These are phyloP conservation scores for Talaromyces stipitatus DNA, from an alignment of 495 filamentous ascomycete species.

Conservation along the genomic window DNA sequence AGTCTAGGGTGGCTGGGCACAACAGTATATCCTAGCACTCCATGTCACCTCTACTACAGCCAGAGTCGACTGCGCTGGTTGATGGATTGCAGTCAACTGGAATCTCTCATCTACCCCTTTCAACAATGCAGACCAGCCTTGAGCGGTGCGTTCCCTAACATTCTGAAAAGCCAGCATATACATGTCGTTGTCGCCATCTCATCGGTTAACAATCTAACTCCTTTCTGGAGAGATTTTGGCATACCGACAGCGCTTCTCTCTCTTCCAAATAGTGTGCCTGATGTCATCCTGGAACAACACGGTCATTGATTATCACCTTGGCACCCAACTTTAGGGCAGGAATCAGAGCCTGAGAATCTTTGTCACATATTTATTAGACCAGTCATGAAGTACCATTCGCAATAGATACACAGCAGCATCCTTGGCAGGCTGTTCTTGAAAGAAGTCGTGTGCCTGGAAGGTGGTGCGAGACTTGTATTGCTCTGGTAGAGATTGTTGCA, in stretches of 20 bases:
- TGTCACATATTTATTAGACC: constrained; percentile 47
- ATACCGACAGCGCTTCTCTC: constrained; percentile 11
- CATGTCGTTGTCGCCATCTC: constrained; percentile 24
- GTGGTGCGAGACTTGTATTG: constrained; percentile 32
- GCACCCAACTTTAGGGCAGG: constrained; percentile 49
- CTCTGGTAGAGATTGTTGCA: constrained; percentile 24
- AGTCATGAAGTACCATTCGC: constrained; percentile 52
- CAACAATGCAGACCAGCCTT: constrained; percentile 24
- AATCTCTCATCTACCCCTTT: constrained; percentile 19
- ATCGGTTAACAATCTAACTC: neutral
- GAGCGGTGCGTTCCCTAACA: constrained; percentile 21
- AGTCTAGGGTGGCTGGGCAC: no score
- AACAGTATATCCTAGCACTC: no score
- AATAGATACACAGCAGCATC: constrained; percentile 52
- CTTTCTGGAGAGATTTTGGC: no score
- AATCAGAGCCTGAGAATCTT: constrained; percentile 43
- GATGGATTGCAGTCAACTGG: constrained; percentile 7
- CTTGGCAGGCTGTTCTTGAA: constrained; percentile 41
- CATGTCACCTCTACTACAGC: constrained; percentile 16
- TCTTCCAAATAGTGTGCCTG: constrained; percentile 10
- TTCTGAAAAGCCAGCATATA: constrained; percentile 29
- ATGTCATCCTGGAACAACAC: constrained; percentile 23
- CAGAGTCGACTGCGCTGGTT: constrained; percentile 13
- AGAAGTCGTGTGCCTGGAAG: constrained; percentile 47
- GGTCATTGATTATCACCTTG: constrained; percentile 39